Conservation (phyloP, 2,329 filamentous ascomycete genomes). For the Aspergillus latus region DNA sequence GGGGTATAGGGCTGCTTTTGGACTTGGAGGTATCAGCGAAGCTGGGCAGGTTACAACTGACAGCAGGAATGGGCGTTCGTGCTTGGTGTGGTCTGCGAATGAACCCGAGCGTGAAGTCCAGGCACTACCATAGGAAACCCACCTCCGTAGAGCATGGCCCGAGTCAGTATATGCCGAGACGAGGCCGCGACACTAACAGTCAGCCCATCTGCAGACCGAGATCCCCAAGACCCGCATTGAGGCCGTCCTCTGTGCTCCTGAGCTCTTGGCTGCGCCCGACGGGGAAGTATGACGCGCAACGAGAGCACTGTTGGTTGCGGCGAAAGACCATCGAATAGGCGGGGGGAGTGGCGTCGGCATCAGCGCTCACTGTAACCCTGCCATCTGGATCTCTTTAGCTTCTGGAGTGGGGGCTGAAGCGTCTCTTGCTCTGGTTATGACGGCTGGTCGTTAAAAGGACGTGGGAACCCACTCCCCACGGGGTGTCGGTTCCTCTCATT, state of each 20-base stretch:
- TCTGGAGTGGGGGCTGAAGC: neutral
- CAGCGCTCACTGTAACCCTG: conserved; percentile 2
- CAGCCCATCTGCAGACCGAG: conserved; percentile 2
- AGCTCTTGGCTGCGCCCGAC: conserved; percentile 2
- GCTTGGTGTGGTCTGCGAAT: too few species aligned
- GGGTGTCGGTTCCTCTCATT: neutral
- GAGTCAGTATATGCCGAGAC: neutral
- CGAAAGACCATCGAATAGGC: neutral
- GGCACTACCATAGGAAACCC: too few species aligned
- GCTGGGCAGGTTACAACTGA: too few species aligned
- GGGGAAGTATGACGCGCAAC: neutral
- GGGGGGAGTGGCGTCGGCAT: neutral
- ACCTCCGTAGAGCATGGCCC: neutral
- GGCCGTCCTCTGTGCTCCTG: neutral
- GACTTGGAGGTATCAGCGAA: too few species aligned
- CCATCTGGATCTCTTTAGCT: neutral
- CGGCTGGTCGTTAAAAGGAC: neutral
- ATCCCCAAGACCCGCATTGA: neutral
- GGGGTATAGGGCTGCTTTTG: neutral
- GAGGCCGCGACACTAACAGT: neutral
- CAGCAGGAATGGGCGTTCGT: too few species aligned
- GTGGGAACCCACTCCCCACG: neutral
- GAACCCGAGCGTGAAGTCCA: too few species aligned
- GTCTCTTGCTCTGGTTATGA: neutral
- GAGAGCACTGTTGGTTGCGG: neutral